These are phyloP conservation scores for Podosphaera xanthii DNA, from an alignment of 2,329 filamentous ascomycete species.

Conservation along the genomic window DNA sequence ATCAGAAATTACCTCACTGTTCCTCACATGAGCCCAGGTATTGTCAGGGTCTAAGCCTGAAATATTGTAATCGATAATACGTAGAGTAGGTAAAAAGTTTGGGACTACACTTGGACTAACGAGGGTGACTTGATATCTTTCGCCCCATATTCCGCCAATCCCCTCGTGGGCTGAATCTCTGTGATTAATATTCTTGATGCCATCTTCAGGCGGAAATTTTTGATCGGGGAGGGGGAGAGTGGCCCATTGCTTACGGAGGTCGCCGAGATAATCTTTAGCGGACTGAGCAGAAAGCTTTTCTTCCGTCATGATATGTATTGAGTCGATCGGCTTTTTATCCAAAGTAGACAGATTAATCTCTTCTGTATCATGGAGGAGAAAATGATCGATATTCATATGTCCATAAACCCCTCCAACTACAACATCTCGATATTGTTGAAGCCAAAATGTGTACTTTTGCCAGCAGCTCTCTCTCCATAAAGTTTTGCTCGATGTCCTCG, in stretches of 20 bases:
- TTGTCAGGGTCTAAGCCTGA: slow-evolving; percentile 19
- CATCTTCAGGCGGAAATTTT: slow-evolving; percentile 5
- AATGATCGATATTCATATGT: slow-evolving; percentile 98
- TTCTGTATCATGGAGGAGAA: slow-evolving; percentile 69
- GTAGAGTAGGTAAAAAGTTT: slow-evolving; percentile 72
- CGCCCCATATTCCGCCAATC: slow-evolving; percentile 60
- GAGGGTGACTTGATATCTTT: slow-evolving; percentile 62
- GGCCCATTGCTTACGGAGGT: slow-evolving; percentile 58
- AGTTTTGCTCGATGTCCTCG: slow-evolving; percentile 60
- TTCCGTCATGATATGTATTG: slow-evolving; percentile 20
- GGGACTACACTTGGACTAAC: slow-evolving; percentile 77
- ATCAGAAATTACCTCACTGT: background rate
- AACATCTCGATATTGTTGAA: slow-evolving; percentile 76
- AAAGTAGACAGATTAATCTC: slow-evolving; percentile 40
- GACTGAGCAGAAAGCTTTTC: slow-evolving; percentile 39
- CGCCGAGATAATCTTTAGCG: slow-evolving; percentile 59
- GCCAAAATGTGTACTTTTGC: slow-evolving; percentile 90
- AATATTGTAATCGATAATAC: slow-evolving; percentile 90
- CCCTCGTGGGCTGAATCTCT: slow-evolving; percentile 20
- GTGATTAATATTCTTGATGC: slow-evolving; percentile 8
- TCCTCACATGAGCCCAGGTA: slow-evolving; percentile 9
- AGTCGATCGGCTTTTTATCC: slow-evolving; percentile 12
- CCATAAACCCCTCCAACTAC: slow-evolving; percentile 61
- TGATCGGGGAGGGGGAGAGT: slow-evolving; percentile 33
- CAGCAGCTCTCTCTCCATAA: slow-evolving; percentile 95